Evolutionary conservation across 495 filamentous ascomycete genomes (phyloP).

Genomic region (Oidiodendron maius): DNA sequence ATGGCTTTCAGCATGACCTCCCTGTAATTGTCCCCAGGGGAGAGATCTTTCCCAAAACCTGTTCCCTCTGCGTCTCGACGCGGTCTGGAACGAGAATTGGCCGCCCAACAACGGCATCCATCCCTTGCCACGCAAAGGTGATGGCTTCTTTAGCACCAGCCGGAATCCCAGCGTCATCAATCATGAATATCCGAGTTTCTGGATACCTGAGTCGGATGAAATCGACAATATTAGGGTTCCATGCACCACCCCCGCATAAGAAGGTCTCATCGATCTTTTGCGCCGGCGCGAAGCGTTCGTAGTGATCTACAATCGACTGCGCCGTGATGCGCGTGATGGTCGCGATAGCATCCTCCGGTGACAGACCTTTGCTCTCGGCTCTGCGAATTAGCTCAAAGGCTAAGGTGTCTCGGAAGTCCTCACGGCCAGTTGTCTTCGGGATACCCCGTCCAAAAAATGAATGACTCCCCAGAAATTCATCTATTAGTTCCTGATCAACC

Average conservation of each 20-base stretch:
- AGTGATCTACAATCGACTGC: constrained; percentile 50
- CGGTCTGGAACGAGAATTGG: constrained; percentile 44
- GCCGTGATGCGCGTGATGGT: constrained; percentile 52
- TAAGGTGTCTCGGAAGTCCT: constrained; percentile 50
- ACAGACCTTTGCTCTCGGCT: constrained; percentile 36
- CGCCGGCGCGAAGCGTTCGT: constrained; percentile 41
- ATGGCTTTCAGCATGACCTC: constrained; percentile 42
- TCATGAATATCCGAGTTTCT: constrained; percentile 42
- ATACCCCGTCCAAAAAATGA: constrained; percentile 42
- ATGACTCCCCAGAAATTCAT: constrained; percentile 39
- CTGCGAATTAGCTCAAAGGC: constrained; percentile 41
- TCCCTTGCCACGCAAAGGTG: constrained; percentile 50
- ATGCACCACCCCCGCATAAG: constrained; percentile 54
- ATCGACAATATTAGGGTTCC: constrained; percentile 48
- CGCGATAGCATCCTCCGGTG: constrained; percentile 44
- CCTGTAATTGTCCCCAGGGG: constrained; percentile 50
- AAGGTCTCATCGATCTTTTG: constrained; percentile 47
- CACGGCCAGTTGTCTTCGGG: constrained; percentile 54
- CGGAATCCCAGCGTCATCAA: constrained; percentile 48
- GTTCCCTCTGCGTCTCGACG: constrained; percentile 41
- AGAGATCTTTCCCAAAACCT: constrained; percentile 46
- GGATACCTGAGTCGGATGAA: constrained; percentile 45
- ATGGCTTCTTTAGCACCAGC: constrained; percentile 52
- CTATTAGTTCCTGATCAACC: constrained; percentile 46
- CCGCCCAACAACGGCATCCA: constrained; percentile 47